Percentiles rank a stretch among this genome's conserved stretches.
Conservation (phyloP, 2,329 filamentous ascomycete genomes). For the Dendrostoma leiphaemia region DNA sequence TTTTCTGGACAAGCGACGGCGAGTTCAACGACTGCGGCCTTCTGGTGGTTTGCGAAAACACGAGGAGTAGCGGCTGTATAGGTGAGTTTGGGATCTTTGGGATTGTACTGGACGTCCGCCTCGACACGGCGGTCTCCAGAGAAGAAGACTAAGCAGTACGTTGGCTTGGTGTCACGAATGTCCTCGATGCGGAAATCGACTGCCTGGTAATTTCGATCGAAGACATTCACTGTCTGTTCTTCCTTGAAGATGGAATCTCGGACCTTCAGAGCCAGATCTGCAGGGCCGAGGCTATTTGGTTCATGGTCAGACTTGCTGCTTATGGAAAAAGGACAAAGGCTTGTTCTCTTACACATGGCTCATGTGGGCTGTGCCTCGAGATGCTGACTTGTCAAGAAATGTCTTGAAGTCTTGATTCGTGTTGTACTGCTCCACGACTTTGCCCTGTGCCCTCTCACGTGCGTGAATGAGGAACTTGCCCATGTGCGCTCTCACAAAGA, state of each 20-base stretch:
- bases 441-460: not conserved
- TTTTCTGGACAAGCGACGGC: constrained; percentile 32
- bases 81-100: not conserved
- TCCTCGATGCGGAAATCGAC: not conserved
- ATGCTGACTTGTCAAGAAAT: constrained; percentile 3
- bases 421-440: not conserved
- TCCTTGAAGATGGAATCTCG: constrained; percentile 11
- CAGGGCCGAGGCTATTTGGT: constrained; percentile 3
- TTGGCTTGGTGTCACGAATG: constrained; percentile 14
- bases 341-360: not conserved
- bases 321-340: no score
- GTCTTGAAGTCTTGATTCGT: not conserved
- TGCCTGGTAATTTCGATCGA: not conserved
- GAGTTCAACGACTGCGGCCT: constrained; percentile 22
- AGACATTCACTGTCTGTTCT: not conserved
- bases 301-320: not conserved
- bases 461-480: not conserved
- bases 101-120: constrained; percentile 15
- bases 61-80: constrained; percentile 1
- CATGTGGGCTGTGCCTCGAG: constrained; percentile 4
- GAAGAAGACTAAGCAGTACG: constrained; percentile 18
- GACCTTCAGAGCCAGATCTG: not conserved
- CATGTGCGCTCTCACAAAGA: constrained; percentile 13
- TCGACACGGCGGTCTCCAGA: constrained; percentile 23
- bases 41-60: constrained; percentile 1